Evolutionary conservation across 495 filamentous ascomycete species (phyloP), one percentile per base, ranked within the genome.

Genomic region (Parathielavia hyrcaniae): DNA sequence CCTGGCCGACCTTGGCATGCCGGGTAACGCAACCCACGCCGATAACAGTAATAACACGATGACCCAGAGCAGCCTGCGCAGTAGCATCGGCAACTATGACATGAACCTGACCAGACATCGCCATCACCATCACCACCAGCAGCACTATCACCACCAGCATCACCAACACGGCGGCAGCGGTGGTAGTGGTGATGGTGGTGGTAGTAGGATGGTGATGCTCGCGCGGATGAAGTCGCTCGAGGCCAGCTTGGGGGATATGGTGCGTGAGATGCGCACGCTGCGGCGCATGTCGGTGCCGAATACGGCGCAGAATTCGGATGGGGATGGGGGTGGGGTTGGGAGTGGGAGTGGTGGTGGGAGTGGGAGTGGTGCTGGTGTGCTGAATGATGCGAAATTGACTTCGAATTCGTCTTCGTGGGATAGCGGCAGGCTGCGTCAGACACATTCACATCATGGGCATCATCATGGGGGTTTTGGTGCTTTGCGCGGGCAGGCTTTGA

Each of bases 171-270:
- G n/a, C n/a, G n/a, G n/a, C n/a, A n/a, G n/a, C n/a, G n/a, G n/a
- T n/a, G n/a, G n/a, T n/a, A n/a, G n/a, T n/a, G n/a, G n/a, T n/a
- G n/a, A n/a, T n/a, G n/a, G n/a, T n/a, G n/a, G n/a, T n/a, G 6
- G 26, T 6, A 30, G 26, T 6, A 30, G 26, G 60, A 82, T 87
- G 49, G 73, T 95, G n/a, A 86, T 96, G 70, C 75, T 96, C n/a
- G 88, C 89, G 7, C 78, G 89, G 52, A 96, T 97, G 86, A 91
- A 90, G 61, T 87, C 86, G 34, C 81, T 97, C 9, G 91, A 97
- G 69, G 89, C 91, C 68, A 79, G 84, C 34, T 87, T 97, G 66
- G 81, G 85, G 1, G 89, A 95, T 55, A 83, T 96, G 23, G 79
- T 93, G 54, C 87, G 84, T 55, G 91, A 96, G 72, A 85, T 95